Evolutionary conservation across 164 flowering plant species (phyloP).

Genomic region (Aristolochia contorta): DNA sequence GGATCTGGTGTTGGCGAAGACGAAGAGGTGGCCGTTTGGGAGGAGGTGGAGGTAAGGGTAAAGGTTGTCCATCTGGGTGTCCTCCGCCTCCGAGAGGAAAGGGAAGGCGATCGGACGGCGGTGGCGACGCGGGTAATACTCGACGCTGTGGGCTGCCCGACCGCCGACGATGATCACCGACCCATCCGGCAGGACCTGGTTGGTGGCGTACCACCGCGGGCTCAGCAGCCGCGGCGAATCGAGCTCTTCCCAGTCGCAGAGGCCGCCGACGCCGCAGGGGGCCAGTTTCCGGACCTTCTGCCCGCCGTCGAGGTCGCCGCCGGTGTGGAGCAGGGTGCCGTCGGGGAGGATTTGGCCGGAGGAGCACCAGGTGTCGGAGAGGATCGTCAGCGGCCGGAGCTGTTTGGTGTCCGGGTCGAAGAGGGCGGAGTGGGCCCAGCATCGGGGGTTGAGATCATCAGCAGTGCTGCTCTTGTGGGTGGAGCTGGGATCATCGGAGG

Average conservation of each 20-base stretch:
- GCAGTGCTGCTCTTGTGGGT: conserved; percentile 24
- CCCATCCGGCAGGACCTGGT: conserved; percentile 44
- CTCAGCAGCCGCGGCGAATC: conserved; percentile 10
- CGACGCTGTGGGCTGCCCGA: conserved; percentile 29
- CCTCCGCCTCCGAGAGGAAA: conserved; percentile 46
- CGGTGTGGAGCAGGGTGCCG: conserved; percentile 80
- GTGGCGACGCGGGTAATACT: conserved; percentile 49
- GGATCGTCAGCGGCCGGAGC: conserved; percentile 67
- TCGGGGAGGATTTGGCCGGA: conserved; percentile 87
- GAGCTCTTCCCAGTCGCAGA: conserved; percentile 45
- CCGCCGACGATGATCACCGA: conserved; percentile 37
- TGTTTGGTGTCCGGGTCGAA: conserved; percentile 42
- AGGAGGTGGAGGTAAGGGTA: conserved; percentile 83
- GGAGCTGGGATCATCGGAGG: too few relatives aligned
- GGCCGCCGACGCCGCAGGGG: conserved; percentile 24
- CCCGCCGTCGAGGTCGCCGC: conserved; percentile 64
- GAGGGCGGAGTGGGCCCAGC: conserved; percentile 74
- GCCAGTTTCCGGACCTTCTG: conserved; percentile 40
- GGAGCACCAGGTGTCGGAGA: conserved; percentile 96
- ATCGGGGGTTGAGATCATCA: conserved; percentile 52
- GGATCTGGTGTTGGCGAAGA: conserved; percentile 70
- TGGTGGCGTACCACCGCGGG: conserved; percentile 40
- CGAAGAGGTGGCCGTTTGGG: conserved; percentile 66
- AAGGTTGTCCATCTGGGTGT: conserved; percentile 69
- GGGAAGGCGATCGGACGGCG: conserved; percentile 34